Percentiles rank a stretch among this genome's conserved stretches.
Evolutionary conservation across 2,329 filamentous ascomycete species (phyloP).

Genomic region (Zarea fungicola): DNA sequence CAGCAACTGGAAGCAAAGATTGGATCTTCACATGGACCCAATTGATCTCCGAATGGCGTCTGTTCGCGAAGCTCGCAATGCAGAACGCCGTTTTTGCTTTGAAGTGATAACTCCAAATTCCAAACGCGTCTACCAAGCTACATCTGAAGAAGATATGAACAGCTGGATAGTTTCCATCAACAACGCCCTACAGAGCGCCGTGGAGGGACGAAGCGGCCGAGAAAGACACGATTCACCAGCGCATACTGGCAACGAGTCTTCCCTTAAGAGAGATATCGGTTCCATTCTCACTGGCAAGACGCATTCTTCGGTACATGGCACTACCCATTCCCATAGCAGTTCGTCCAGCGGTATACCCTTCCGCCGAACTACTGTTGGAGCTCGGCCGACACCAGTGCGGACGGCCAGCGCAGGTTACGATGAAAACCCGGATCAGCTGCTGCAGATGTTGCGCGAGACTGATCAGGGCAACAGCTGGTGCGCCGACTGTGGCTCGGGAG

Average conservation of each 20-base stretch:
- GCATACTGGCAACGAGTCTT: slow-evolving; percentile 41
- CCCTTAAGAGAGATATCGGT: slow-evolving; percentile 78
- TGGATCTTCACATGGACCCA: slow-evolving; percentile 95
- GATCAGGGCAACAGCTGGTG: slow-evolving; percentile 93
- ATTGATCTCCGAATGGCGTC: slow-evolving; percentile 97
- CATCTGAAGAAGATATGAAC: slow-evolving; percentile 96
- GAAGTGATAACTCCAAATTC: slow-evolving; percentile 96
- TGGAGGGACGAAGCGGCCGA: slow-evolving; percentile 69
- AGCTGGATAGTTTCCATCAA: slow-evolving; percentile 96
- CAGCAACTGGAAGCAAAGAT: slow-evolving; percentile 97
- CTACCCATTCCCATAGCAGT: slow-evolving; percentile 45
- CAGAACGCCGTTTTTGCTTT: slow-evolving; percentile 93
- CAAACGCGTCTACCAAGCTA: slow-evolving; percentile 95
- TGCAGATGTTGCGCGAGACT: slow-evolving; percentile 81
- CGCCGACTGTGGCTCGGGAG: slow-evolving; percentile 85
- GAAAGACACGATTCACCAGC: slow-evolving; percentile 41
- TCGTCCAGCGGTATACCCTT: slow-evolving; percentile 54
- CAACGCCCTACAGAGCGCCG: slow-evolving; percentile 91
- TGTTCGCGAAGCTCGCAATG: slow-evolving; percentile 89
- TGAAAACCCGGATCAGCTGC: slow-evolving; percentile 76
- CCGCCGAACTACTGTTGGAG: slow-evolving; percentile 86
- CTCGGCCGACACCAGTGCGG: slow-evolving; percentile 67
- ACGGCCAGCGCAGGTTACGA: slow-evolving; percentile 68
- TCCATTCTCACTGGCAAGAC: slow-evolving; percentile 92
- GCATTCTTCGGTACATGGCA: slow-evolving; percentile 57